Conservation (phyloP, 306 rosid species). For the Gastrolobium bilobum region DNA sequence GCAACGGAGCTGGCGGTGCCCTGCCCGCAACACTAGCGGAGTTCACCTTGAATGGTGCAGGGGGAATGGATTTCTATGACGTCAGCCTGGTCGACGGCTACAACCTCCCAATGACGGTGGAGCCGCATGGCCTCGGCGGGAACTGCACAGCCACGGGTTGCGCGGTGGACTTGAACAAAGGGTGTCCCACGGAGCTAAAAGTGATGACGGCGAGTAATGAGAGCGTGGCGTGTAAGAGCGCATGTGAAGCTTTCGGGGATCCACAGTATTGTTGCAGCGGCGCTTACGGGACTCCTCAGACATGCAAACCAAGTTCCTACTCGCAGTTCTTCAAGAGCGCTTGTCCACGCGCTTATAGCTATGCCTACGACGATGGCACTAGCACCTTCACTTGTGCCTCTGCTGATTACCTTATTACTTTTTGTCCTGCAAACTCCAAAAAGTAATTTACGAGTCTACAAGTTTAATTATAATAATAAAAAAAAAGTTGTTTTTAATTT, state of each 20-base stretch:
- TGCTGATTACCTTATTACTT: conserved; percentile 67
- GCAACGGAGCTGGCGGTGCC: conserved; percentile 56
- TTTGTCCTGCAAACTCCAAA: conserved; percentile 60
- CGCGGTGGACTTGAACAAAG: conserved; percentile 61
- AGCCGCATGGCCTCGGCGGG: conserved; percentile 56
- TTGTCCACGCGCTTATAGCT: conserved; percentile 83
- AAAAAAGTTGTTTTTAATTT: too few relatives aligned
- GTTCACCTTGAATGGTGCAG: conserved; percentile 70
- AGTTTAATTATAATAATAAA: too few relatives aligned
- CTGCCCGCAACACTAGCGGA: conserved; percentile 78
- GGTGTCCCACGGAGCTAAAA: conserved; percentile 71
- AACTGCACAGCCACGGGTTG: conserved; percentile 74
- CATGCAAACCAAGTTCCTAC: conserved; percentile 67
- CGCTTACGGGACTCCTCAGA: conserved; percentile 61
- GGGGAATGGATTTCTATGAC: conserved; percentile 76
- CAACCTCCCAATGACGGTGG: conserved; percentile 71
- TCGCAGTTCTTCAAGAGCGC: conserved; percentile 68
- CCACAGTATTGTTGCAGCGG: conserved; percentile 84
- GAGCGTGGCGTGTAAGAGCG: conserved; percentile 80
- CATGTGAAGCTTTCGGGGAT: conserved; percentile 80
- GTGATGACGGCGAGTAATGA: conserved; percentile 33
- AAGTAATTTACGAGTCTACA: conserved; percentile 42
- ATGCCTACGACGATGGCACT: conserved; percentile 81
- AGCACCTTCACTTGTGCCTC: conserved; percentile 82
- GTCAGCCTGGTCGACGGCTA: conserved; percentile 86